phyloP scores from a whole-genome alignment of 495 filamentous ascomycete species.

The Neurospora sp. region DNA sequence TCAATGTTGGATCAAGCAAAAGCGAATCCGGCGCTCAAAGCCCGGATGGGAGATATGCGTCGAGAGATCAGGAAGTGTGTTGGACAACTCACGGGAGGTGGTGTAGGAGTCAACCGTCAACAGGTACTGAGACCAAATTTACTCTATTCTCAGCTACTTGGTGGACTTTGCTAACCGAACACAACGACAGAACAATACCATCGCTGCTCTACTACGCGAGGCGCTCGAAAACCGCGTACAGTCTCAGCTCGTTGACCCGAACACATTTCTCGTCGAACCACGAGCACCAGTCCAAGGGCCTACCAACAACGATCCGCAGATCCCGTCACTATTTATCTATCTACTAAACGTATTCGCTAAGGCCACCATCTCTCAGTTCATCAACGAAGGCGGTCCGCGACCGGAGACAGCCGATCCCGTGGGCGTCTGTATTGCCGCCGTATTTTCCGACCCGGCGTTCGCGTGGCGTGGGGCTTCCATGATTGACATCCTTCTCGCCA shows the following conservation, averaged over 20 bases:
- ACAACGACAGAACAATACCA: constrained; percentile 22
- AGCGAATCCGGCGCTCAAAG: constrained; percentile 40
- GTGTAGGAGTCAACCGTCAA: constrained; percentile 49
- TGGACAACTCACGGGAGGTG: constrained; percentile 58
- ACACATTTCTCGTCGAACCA: constrained; percentile 50
- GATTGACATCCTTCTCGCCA: constrained; percentile 82
- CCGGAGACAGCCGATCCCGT: constrained; percentile 69
- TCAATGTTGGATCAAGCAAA: constrained; percentile 43
- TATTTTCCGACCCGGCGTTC: constrained; percentile 60
- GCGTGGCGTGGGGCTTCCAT: constrained; percentile 60
- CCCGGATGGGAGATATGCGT: constrained; percentile 62
- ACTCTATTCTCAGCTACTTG: not conserved
- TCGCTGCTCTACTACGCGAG: constrained; percentile 38
- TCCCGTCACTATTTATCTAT: constrained; percentile 68
- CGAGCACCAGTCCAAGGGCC: constrained; percentile 44
- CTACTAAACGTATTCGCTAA: constrained; percentile 78
- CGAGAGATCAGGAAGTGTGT: constrained; percentile 59
- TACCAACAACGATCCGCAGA: constrained; percentile 39
- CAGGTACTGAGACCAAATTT: constrained; percentile 33
- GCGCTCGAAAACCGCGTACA: constrained; percentile 31
- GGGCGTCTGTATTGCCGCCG: constrained; percentile 61
- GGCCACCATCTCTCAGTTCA: constrained; percentile 60
- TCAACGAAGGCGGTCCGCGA: constrained; percentile 60
- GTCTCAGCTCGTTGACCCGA: constrained; percentile 55
- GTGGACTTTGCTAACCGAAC: constrained; percentile 1